phyloP scores from a whole-genome alignment of 2,329 filamentous ascomycete species.

The Phaeosphaeriaceae sp. region DNA sequence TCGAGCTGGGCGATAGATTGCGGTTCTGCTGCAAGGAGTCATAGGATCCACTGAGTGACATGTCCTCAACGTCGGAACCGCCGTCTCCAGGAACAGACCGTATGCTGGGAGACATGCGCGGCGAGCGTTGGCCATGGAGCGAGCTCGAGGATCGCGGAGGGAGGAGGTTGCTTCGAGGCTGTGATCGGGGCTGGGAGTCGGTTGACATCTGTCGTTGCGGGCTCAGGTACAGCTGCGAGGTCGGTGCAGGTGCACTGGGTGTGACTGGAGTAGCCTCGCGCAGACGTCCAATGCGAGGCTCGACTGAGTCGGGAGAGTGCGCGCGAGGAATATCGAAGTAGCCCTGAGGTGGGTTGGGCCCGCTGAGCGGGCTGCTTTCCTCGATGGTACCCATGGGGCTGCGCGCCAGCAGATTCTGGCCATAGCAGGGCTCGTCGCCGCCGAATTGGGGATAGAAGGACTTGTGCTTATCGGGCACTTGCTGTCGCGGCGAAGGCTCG shows the following conservation, averaged over 20 bases:
- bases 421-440: slow-evolving; percentile 36
- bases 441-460: slow-evolving; percentile 47
- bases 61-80: slow-evolving; percentile 74
- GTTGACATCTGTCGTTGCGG: slow-evolving; percentile 50
- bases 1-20: slow-evolving; percentile 78
- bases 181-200: slow-evolving; percentile 38
- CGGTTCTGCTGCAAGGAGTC: slow-evolving; percentile 71
- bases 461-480: slow-evolving; percentile 41
- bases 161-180: slow-evolving; percentile 40
- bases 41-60: slow-evolving; percentile 62
- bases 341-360: slow-evolving; percentile 37
- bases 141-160: slow-evolving; percentile 51
- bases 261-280: slow-evolving; percentile 54
- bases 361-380: slow-evolving; percentile 34
- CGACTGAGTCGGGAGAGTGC: slow-evolving; percentile 54
- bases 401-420: slow-evolving; percentile 35
- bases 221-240: slow-evolving; percentile 43
- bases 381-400: slow-evolving; percentile 45
- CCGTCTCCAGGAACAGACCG: slow-evolving; percentile 58
- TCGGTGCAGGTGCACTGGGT: slow-evolving; percentile 41
- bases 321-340: slow-evolving; percentile 58
- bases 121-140: slow-evolving; percentile 38
- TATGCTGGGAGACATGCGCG: slow-evolving; percentile 52
- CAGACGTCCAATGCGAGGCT: slow-evolving; percentile 47
- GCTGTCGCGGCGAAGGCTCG: slow-evolving; percentile 36